Conservation (phyloP, 78 protist species). For the Speleostelium caveatum region DNA sequence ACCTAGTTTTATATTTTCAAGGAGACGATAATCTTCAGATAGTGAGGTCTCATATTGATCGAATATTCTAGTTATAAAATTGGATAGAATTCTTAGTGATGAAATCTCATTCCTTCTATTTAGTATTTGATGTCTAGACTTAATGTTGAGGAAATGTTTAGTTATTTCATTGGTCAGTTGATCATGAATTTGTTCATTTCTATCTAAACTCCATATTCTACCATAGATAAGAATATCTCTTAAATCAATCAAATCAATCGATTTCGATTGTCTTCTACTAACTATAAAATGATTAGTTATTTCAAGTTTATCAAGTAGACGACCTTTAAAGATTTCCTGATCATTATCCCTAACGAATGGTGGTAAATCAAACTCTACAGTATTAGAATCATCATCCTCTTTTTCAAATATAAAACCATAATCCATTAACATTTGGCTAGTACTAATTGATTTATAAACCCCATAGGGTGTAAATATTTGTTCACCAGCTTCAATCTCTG, state of each 20-base stretch:
- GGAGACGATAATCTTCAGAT: too few relatives aligned
- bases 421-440: slow-evolving; percentile 62
- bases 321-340: too few relatives aligned
- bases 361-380: not conserved
- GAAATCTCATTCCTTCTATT: slow-evolving; percentile 33
- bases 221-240: slow-evolving; percentile 23
- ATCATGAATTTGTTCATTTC: slow-evolving; percentile 4
- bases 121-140: not conserved
- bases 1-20: too few relatives aligned
- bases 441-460: slow-evolving; percentile 52
- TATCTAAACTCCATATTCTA: slow-evolving; percentile 17
- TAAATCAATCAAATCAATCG: too few relatives aligned
- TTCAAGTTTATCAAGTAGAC: too few relatives aligned
- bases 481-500: slow-evolving; percentile 33
- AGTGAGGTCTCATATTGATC: too few relatives aligned
- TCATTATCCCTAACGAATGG: too few relatives aligned
- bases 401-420: slow-evolving; percentile 46
- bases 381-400: too few relatives aligned
- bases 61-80: too few relatives aligned
- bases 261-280: too few relatives aligned
- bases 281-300: too few relatives aligned
- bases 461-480: slow-evolving; percentile 68
- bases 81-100: slow-evolving; percentile 15
- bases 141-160: not conserved
- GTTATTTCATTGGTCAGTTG: too few relatives aligned